Evolutionary conservation across 2,329 filamentous ascomycete species (phyloP), one percentile per base, ranked within the genome.

Genomic region (Raffaelea ambrosiae): DNA sequence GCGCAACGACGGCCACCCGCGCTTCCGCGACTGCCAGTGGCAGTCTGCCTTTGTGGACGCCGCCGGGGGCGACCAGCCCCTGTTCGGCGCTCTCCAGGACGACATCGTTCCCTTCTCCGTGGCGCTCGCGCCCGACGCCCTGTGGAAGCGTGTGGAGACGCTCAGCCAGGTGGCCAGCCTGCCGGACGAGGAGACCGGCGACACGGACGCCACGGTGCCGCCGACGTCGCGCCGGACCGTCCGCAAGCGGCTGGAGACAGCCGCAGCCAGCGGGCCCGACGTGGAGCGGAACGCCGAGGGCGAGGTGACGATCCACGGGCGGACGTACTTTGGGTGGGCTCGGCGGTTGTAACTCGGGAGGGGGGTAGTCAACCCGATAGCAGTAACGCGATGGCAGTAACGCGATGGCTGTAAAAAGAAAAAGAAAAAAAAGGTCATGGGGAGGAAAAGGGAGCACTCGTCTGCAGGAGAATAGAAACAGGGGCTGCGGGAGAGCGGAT

Each of bases 1-100:
- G 2, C 61, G 71, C 21, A 67, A 76, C 26, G 83, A 86, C 61
- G 72, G 74, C 1, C 68, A 77, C 44, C 73, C 77, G 22, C 77
- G 84, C 14, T 88, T 87, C 64, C 74, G 84, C 44, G 72, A 88
- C 59, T 57, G 65, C 51, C 58, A 73, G 57, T 88, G 84, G 85
- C 73, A 73, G 52, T 60, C 75, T 14, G 74, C 83, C 2, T 87
- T 88, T 54, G 75, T 80, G 33, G 63, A 69, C 49, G 68, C 64
- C 4, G 57, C 71, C 20, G 57, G 61, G 7, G 60, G 65, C 20
- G 60, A 65, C 33, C 57, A 66, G 20, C 71, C 70, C 0, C 58
- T 65, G 26, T 88, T 88, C 13, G 66, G 82, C 33, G 82, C 83
- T 1, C 63, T 86, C 7, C 74, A 73, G 10, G 74, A 83, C 58